Conservation (phyloP, 1,139 yeast species). For the Suhomyces atakaporum region DNA sequence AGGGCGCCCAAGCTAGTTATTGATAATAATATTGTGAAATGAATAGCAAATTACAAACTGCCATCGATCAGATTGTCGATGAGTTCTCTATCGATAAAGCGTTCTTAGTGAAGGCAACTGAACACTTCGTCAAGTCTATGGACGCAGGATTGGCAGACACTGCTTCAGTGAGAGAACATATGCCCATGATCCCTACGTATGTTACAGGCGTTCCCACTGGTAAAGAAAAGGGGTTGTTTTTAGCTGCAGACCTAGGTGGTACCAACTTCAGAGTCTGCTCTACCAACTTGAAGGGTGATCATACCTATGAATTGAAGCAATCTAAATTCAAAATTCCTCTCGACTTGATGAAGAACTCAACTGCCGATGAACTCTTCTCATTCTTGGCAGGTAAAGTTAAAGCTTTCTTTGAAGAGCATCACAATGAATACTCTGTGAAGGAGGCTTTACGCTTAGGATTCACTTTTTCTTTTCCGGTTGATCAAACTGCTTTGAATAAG, state of each 20-base stretch:
- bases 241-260: constrained; percentile 89
- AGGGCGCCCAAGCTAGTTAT: background rate
- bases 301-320: constrained; percentile 71
- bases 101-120: constrained; percentile 58
- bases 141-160: constrained; percentile 53
- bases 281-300: constrained; percentile 75
- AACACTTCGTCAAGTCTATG: constrained; percentile 64
- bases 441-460: constrained; percentile 72
- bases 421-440: constrained; percentile 41
- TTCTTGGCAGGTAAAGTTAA: constrained; percentile 72
- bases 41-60: constrained; percentile 33
- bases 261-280: constrained; percentile 91
- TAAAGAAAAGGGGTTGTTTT: constrained; percentile 68
- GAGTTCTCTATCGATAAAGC: constrained; percentile 58
- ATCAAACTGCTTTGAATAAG: constrained; percentile 73
- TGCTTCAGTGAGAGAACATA: constrained; percentile 43
- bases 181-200: constrained; percentile 90
- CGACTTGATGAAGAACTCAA: constrained; percentile 62
- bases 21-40: constrained; percentile 15
- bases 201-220: constrained; percentile 84
- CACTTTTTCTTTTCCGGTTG: constrained; percentile 90
- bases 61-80: constrained; percentile 50
- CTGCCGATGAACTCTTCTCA: constrained; percentile 59
- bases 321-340: constrained; percentile 72
- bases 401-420: constrained; percentile 64